phyloP scores from a whole-genome alignment of 2,329 filamentous ascomycete species.

The Neofusicoccum kwambonambiense region DNA sequence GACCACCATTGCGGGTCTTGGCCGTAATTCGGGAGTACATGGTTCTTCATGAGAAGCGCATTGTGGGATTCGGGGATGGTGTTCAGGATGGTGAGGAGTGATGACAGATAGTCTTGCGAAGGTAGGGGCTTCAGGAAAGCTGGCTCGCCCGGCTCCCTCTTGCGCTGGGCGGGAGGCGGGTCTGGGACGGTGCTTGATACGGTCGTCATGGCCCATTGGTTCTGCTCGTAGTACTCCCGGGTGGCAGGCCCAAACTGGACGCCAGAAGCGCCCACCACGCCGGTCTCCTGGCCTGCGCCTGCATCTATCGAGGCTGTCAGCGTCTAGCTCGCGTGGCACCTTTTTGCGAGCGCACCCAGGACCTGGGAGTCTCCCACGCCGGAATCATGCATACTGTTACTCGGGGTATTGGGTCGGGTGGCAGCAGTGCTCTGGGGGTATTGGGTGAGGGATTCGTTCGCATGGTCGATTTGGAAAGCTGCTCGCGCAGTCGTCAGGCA shows the following conservation, averaged over 20 bases:
- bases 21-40: constrained; percentile 47
- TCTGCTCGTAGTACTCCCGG: constrained; percentile 53
- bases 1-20: constrained; percentile 62
- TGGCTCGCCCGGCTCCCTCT: constrained; percentile 50
- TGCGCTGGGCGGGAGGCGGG: constrained; percentile 50
- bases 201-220: constrained; percentile 56
- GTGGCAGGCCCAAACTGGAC: constrained; percentile 55
- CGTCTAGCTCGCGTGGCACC: neutral
- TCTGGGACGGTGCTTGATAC: constrained; percentile 52
- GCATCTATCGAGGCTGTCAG: constrained; percentile 8
- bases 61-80: constrained; percentile 60
- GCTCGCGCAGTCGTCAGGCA: constrained; percentile 12
- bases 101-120: constrained; percentile 54
- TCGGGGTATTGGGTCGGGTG: constrained; percentile 18
- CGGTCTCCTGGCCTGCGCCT: constrained; percentile 50
- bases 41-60: constrained; percentile 44
- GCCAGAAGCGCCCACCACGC: constrained; percentile 43
- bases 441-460: constrained; percentile 6
- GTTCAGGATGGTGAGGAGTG: constrained; percentile 61
- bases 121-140: constrained; percentile 58
- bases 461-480: constrained; percentile 19
- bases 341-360: neutral
- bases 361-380: constrained; percentile 1
- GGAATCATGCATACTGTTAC: constrained; percentile 18
- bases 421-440: constrained; percentile 18